phyloP scores from a whole-genome alignment of 495 filamentous ascomycete genomes.

The Penicillium fimorum region DNA sequence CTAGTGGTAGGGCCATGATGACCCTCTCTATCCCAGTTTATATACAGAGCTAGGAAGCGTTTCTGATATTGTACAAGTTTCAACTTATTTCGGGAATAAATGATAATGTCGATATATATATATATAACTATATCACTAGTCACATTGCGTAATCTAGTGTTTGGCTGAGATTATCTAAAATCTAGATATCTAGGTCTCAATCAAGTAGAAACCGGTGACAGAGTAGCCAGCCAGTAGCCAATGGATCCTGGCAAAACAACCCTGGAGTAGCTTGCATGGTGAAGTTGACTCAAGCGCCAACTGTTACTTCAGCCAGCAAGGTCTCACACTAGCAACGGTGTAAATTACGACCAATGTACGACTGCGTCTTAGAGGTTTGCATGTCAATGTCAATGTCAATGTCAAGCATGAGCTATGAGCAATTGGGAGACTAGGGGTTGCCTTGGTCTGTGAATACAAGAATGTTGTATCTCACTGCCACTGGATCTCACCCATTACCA shows the following conservation, averaged over 20 bases:
- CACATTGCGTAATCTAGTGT: not conserved
- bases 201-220: not conserved
- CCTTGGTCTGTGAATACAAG: not conserved
- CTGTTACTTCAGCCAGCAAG: not conserved
- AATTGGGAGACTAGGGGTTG: not conserved
- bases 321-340: not conserved
- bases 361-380: not conserved
- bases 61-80: not conserved
- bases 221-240: not conserved
- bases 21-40: not conserved
- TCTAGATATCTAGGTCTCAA: not conserved
- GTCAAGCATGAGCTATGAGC: not conserved
- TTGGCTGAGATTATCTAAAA: not conserved
- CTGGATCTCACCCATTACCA: conserved; percentile 21
- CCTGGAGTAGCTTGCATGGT: not conserved
- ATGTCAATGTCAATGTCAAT: not conserved
- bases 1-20: not conserved
- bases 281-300: not conserved
- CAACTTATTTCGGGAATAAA: not conserved
- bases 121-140: not conserved
- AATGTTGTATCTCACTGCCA: conserved; percentile 2
- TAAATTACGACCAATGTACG: not conserved
- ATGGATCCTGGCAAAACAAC: not conserved
- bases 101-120: not conserved
- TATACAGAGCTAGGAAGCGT: not conserved